These are phyloP conservation scores for Isabelozyma gotoi DNA, from an alignment of 805 yeast genomes.

Conservation along the genomic window DNA sequence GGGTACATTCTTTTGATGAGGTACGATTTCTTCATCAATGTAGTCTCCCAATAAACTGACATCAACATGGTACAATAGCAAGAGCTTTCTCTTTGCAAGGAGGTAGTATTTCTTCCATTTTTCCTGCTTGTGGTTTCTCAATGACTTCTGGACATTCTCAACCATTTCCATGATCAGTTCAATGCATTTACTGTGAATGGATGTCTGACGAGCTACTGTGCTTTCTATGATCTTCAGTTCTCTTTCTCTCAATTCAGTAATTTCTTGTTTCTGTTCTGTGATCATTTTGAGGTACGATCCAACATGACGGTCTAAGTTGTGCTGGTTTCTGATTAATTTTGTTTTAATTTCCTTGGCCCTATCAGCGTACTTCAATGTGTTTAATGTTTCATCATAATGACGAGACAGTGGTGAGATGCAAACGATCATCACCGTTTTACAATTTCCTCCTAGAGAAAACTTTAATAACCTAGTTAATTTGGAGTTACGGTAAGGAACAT, in stretches of 20 bases:
- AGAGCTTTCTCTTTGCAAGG: constrained; percentile 47
- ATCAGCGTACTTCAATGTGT: constrained; percentile 87
- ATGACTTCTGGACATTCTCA: constrained; percentile 37
- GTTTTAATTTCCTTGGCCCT: constrained; percentile 91
- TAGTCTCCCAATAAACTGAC: constrained; percentile 10
- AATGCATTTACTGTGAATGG: constrained; percentile 38
- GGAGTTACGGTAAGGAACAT: constrained; percentile 89
- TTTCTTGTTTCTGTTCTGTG: constrained; percentile 74
- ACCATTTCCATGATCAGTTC: constrained; percentile 42
- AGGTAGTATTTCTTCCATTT: constrained; percentile 42
- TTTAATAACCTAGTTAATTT: constrained; percentile 84
- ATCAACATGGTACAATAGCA: constrained; percentile 45
- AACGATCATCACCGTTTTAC: constrained; percentile 94
- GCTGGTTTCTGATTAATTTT: constrained; percentile 69
- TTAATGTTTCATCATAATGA: constrained; percentile 91
- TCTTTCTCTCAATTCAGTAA: constrained; percentile 61
- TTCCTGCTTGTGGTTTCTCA: constrained; percentile 45
- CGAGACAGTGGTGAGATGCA: constrained; percentile 84
- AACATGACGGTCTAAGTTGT: constrained; percentile 76
- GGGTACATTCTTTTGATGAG: constrained; percentile 4
- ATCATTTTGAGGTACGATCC: constrained; percentile 84
- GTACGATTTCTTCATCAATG: constrained; percentile 8
- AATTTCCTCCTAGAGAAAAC: constrained; percentile 90
- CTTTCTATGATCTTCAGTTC: constrained; percentile 45
- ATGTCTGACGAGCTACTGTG: constrained; percentile 32